A percentile compares a stretch with the other conserved stretches of the same genome.
These are phyloP conservation scores for Nigrograna mackinnonii DNA, from an alignment of 2,329 filamentous ascomycete genomes.

Conservation along the genomic window DNA sequence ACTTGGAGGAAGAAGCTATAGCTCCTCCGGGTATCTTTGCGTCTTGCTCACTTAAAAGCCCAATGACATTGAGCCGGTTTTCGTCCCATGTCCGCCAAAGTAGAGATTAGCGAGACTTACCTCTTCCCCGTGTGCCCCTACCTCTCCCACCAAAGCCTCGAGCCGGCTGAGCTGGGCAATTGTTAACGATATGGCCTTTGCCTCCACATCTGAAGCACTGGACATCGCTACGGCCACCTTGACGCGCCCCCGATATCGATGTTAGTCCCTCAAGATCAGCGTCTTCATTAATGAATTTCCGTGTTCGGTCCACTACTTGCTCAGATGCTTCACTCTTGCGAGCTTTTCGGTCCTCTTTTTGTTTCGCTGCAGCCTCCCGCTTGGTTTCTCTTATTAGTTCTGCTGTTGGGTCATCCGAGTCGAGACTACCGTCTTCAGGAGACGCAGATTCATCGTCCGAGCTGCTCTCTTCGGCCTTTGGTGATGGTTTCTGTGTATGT, in stretches of 20 bases:
- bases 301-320: slow-evolving; percentile 57
- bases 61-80: too few species aligned
- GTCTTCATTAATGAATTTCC: slow-evolving; percentile 65
- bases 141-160: slow-evolving; percentile 25
- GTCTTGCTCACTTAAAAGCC: too few species aligned
- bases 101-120: slow-evolving; percentile 4
- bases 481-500: not conserved
- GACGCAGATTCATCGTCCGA: slow-evolving; percentile 1
- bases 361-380: slow-evolving; percentile 47
- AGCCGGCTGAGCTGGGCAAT: slow-evolving; percentile 52
- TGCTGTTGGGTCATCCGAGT: slow-evolving; percentile 47
- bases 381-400: slow-evolving; percentile 50
- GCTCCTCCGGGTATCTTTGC: not conserved
- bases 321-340: slow-evolving; percentile 54
- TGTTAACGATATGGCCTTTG: slow-evolving; percentile 61
- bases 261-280: slow-evolving; percentile 63
- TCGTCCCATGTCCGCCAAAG: not conserved
- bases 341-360: slow-evolving; percentile 47
- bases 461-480: not conserved
- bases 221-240: slow-evolving; percentile 35
- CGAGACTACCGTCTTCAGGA: slow-evolving; percentile 38
- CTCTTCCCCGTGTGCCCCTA: slow-evolving; percentile 24
- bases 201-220: slow-evolving; percentile 66
- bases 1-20: not conserved
- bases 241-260: slow-evolving; percentile 60